Evolutionary conservation across 1,139 yeast genomes (phyloP), one percentile per base, ranked within the genome.

Genomic region (Pichia sp.): DNA sequence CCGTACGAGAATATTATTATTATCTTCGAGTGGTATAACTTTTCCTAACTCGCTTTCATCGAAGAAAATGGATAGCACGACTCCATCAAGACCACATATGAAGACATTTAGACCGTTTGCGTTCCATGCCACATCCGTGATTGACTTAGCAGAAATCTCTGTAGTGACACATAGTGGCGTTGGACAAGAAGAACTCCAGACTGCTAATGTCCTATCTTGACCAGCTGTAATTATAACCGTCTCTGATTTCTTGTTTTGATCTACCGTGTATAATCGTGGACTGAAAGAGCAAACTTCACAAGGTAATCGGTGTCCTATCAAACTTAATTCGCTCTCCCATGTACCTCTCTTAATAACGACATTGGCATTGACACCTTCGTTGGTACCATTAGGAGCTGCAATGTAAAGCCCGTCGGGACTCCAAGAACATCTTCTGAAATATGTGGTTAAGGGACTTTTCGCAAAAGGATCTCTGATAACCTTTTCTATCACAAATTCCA

Each of bases 381-480:
- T 91, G 9, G 94, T 86, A 2, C 98, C 96, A 59, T 91, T 93
- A 0, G 98, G 95, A 0, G 85, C 95, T 0, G 96, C 97, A 35
- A 91, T 83, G 52, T 84, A 91, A 55, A 85, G 93, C 2, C 98
- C 98, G 59, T 91, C 97, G 0, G 98, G 98, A 0, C 96, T 85
- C 99, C 99, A 91, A 19, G 95, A 83, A 61, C 84, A 72, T 48
- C 96, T 66, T 47, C 98, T 67, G 56, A 87, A 91, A 57, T 91
- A 91, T 0, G 97, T 86, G 0, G 96, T 85, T 44, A 88, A 66
- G 1, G 98, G 98, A 0, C 96, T 84, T 47, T 81, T 85, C 40
- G 69, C 71, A 61, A 91, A 93, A 0, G 99, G 98, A 22, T 79
- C 81, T 29, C 78, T 63, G 3, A 91, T 80, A 6, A 85, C 73